Base-by-base conservation (phyloP, 805 yeast species). In the Pichia eremophila region DNA sequence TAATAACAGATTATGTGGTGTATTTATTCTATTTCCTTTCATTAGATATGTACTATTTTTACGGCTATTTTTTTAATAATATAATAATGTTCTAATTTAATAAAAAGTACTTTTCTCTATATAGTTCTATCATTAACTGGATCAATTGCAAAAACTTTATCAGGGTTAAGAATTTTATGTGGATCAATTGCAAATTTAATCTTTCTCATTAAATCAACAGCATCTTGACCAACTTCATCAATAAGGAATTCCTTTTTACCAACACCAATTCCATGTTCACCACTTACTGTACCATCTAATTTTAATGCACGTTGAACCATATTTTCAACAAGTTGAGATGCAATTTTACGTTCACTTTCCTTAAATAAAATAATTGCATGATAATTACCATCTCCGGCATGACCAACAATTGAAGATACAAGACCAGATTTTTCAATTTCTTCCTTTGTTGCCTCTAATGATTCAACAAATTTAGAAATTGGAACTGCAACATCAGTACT, bases 401-500 rank as follows among this genome's bases (percentile, higher is more conserved):
- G 96, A 5, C 95, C 96, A 60, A 88, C 79, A 27, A 84, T 74
- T 7, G 90, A 76, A 17, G 83, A 81, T 14, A 65, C 55, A 46
- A 85, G 67, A 0, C 88, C 89, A 35, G 76, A 72, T 7, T 66
- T 57, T 17, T 67, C 72, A 64, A 87, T 74, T 57, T 86, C 87
- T 8, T 72, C 70, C 57, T 83, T 77, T 2, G 91, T 81, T 47
- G 75, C 80, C 37, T 72, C 65, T 34, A 88, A 70, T 18, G 85
- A 78, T 11, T 72, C 66, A 1, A 86, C 73, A 50, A 88, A 66
- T 46, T 69, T 68, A 2, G 95, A 85, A 27, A 87, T 76, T 6
- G 96, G 96, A 8, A 88, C 95, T 1, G 95, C 95, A 46, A 86
- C 88, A 61, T 88, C 96, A 0, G 96, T 88, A 40, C 93, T 84